Base-by-base conservation (phyloP, 2,329 filamentous ascomycete species). In the Ophiostoma perfectum region DNA sequence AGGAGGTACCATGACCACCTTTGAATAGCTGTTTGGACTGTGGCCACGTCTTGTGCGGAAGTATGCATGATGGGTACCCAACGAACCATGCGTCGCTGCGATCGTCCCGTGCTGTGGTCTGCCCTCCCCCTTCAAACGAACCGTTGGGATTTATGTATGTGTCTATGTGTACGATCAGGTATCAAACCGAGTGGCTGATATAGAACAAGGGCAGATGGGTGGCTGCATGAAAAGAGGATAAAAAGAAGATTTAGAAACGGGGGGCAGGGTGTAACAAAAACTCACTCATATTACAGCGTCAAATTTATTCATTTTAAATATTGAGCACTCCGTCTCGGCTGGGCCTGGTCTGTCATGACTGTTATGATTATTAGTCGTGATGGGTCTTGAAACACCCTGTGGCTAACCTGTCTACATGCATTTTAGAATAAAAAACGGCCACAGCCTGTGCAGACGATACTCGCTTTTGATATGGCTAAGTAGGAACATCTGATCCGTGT, bases 91-190 rank as follows among this genome's bases (percentile, higher is more conserved):
- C 27, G 9, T 60, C 27, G 14, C 3, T 38, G 27, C 27, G 2
- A 27, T 27, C n/a, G 49, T 6, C 7, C 27, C n/a, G 12, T 38
- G 55, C 55, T 60, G 55, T 60, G 27, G 55, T 5, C 55, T 14
- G 27, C n/a, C 55, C 11, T 11, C 18, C 7, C 12, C 12, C 9
- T 18, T 16, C 11, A 55, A 9, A 36, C n/a, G 39, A 63, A 18
- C 36, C 7, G 39, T 63, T 41, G 60, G 65, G 14, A 38, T 27
- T 55, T 39, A 49, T 68, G 38, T 69, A 66, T 69, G 60, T 69
- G 65, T 65, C 55, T 65, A 69, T 65, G 45, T 69, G 65, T 69
- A 67, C 68, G 68, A 69, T 69, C 65, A 67, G 68, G 49, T 58
- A 62, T 69, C 45, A 42, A 58, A 64, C 42, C 16, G 38, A 65